Percentiles rank a stretch among this genome's conserved stretches.
Conservation (phyloP, 352 stramenopile genomes). For the Globisporangium alternatum region DNA sequence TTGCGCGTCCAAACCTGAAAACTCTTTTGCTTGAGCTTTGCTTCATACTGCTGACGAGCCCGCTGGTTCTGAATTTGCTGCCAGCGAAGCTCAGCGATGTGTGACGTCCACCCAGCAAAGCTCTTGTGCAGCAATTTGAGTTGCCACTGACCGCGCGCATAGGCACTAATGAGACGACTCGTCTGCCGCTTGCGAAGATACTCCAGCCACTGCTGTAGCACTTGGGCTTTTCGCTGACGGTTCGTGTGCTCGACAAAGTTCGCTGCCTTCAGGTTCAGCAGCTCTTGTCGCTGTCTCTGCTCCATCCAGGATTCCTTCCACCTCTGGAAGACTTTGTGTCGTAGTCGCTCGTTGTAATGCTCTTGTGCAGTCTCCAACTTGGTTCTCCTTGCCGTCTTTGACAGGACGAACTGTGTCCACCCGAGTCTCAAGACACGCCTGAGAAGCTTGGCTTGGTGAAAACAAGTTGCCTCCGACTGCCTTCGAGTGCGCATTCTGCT, state of each 20-base stretch:
- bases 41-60: slow-evolving; percentile 1
- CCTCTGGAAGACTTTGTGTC: neutral
- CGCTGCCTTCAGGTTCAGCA: neutral
- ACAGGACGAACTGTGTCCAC: slow-evolving; percentile 1
- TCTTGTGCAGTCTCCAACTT: neutral
- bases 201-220: slow-evolving; percentile 14
- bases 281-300: neutral
- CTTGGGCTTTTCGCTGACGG: neutral
- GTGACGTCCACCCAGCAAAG: slow-evolving; percentile 5
- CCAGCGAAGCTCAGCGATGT: slow-evolving; percentile 5
- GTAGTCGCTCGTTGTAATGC: neutral
- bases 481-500: neutral
- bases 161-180: slow-evolving; percentile 11
- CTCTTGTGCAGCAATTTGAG: slow-evolving; percentile 1
- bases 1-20: slow-evolving; percentile 16
- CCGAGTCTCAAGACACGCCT: slow-evolving; percentile 8
- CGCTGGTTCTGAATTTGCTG: slow-evolving; percentile 13
- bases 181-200: slow-evolving; percentile 1
- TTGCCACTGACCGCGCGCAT: slow-evolving; percentile 14
- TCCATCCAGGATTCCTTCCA: slow-evolving; percentile 1
- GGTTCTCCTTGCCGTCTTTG: neutral
- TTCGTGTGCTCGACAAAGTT: neutral
- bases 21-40: slow-evolving; percentile 9
- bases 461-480: neutral
- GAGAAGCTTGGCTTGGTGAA: neutral